Conservation (phyloP, 306 rosid genomes). For the Notholithocarpus densiflorus region DNA sequence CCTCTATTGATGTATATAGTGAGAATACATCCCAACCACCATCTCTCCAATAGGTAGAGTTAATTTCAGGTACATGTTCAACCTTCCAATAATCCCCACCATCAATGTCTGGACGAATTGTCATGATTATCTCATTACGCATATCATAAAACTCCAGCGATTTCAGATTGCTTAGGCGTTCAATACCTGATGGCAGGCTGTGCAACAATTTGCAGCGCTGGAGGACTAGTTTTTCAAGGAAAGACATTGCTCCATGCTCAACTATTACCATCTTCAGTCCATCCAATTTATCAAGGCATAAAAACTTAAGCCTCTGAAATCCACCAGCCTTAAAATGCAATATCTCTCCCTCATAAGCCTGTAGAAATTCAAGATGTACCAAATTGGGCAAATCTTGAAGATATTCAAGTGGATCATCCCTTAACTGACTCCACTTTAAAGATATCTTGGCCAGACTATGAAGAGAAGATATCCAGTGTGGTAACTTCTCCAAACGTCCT, state of each 20-base stretch:
- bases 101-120: conserved; percentile 35
- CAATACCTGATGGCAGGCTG: conserved; percentile 60
- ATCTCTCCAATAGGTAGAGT: conserved; percentile 58
- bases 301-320: conserved; percentile 57
- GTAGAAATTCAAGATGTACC: conserved; percentile 48
- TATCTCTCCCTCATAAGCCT: conserved; percentile 43
- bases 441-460: conserved; percentile 13
- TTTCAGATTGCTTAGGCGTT: conserved; percentile 46
- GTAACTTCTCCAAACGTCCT: conserved; percentile 31
- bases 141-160: conserved; percentile 55
- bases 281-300: conserved; percentile 56
- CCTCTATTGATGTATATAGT: conserved; percentile 12
- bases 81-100: conserved; percentile 54
- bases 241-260: conserved; percentile 59
- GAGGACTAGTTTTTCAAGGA: conserved; percentile 51
- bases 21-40: conserved; percentile 61
- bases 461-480: conserved; percentile 35
- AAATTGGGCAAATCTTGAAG: conserved; percentile 42
- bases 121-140: conserved; percentile 54
- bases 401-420: conserved; percentile 33
- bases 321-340: conserved; percentile 47
- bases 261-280: conserved; percentile 40
- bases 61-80: conserved; percentile 51
- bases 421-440: conserved; percentile 28
- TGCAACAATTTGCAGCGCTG: conserved; percentile 44